Percentiles rank a stretch among this genome's conserved stretches.
These are phyloP conservation scores for Stephania yunnanensis DNA, from an alignment of 164 flowering plant species.

Conservation along the genomic window DNA sequence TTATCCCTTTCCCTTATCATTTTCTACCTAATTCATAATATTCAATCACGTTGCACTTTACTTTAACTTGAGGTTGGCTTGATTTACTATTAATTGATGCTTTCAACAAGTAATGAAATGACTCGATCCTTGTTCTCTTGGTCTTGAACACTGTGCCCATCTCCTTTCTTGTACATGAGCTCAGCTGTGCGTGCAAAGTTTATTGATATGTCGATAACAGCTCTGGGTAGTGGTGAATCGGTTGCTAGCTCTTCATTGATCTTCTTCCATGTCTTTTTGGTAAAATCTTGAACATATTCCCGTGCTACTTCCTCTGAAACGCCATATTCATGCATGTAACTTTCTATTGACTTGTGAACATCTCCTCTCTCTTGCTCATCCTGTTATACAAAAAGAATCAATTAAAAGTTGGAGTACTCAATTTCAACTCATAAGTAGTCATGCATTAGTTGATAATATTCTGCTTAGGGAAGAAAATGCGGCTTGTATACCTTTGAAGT, in stretches of 20 bases:
- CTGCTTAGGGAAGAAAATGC: neutral
- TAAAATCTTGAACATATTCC: neutral
- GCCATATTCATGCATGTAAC: slow-evolving; percentile 5
- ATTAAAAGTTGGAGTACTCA: neutral
- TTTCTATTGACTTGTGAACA: neutral
- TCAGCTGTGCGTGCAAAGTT: neutral
- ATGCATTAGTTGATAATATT: neutral
- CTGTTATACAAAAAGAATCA: neutral
- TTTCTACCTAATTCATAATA: no score
- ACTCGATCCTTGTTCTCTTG: neutral
- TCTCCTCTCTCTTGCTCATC: slow-evolving; percentile 7
- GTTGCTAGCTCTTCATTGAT: neutral
- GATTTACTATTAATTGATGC: neutral
- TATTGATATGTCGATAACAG: neutral
- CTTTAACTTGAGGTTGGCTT: no score
- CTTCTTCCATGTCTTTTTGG: slow-evolving; percentile 2
- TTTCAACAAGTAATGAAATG: neutral
- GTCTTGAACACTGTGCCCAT: neutral
- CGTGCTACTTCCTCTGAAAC: slow-evolving; percentile 1
- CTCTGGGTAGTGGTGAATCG: neutral
- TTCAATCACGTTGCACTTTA: no score
- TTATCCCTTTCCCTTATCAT: no score
- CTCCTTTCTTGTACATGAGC: neutral
- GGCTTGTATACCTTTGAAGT: neutral
- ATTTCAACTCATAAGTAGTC: neutral